phyloP scores from a whole-genome alignment of 2,329 filamentous ascomycete species.

The Pleurostoma richardsiae region DNA sequence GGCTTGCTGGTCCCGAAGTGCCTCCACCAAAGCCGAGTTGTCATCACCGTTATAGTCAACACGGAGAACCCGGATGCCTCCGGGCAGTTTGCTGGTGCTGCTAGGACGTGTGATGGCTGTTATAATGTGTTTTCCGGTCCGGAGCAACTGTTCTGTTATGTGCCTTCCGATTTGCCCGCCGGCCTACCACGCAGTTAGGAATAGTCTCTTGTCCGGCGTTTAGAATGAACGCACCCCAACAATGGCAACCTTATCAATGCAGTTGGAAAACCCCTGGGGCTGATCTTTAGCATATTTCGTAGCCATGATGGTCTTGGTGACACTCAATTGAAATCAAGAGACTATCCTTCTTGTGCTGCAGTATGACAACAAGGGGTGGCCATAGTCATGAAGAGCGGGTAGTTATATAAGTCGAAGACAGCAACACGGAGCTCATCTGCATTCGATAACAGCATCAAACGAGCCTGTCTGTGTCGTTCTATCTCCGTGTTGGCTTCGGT shows the following conservation, averaged over 20 bases:
- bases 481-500: no score
- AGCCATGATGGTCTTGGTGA: neutral
- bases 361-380: no score
- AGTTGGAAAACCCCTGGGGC: constrained; percentile 8
- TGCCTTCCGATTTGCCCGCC: constrained; percentile 13
- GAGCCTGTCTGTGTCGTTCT: no score
- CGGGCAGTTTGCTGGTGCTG: constrained; percentile 32
- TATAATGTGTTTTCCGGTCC: constrained; percentile 38
- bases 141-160: constrained; percentile 26
- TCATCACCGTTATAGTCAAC: constrained; percentile 40
- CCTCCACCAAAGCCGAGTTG: constrained; percentile 17
- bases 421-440: no score
- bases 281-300: constrained; percentile 6
- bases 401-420: no score
- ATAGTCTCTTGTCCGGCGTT: neutral
- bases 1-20: constrained; percentile 24
- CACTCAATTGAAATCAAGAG: no score
- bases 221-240: constrained; percentile 13
- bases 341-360: no score
- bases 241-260: constrained; percentile 16
- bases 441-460: no score
- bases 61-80: constrained; percentile 27
- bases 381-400: no score
- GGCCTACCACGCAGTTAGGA: constrained; percentile 8
- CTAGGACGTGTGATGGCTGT: constrained; percentile 42